Percentiles rank a stretch among this genome's conserved stretches.
These are phyloP conservation scores for Colletotrichum nymphaeae DNA, from an alignment of 2,329 filamentous ascomycete species.

Conservation along the genomic window DNA sequence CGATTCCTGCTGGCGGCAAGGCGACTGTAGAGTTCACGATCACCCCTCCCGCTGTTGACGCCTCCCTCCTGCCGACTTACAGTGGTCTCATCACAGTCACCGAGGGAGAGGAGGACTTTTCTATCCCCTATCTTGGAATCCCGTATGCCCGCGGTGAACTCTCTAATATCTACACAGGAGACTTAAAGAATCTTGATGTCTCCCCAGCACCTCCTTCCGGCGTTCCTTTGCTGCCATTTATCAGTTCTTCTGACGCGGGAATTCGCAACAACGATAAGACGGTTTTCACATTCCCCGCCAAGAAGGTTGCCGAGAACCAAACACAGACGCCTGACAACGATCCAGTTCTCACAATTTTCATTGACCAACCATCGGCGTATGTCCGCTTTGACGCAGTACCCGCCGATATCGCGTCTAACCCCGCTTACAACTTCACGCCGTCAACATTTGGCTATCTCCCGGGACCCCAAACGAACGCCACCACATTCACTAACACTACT, in stretches of 20 bases:
- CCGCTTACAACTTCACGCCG: conserved; percentile 17
- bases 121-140: conserved; percentile 17
- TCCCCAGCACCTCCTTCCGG: conserved; percentile 3
- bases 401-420: conserved; percentile 15
- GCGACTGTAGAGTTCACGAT: conserved; percentile 9
- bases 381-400: conserved; percentile 20
- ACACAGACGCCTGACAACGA: conserved; percentile 6
- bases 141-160: conserved; percentile 3
- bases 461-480: not conserved
- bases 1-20: conserved; percentile 11
- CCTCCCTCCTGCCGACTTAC: conserved; percentile 16
- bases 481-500: not conserved
- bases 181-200: not conserved
- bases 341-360: conserved; percentile 2
- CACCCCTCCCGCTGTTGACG: not conserved
- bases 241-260: conserved; percentile 12
- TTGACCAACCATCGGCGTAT: conserved; percentile 21
- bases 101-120: not conserved
- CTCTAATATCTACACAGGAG: conserved; percentile 12
- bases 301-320: not conserved
- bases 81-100: conserved; percentile 24
- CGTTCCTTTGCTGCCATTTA: conserved; percentile 3
- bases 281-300: conserved; percentile 25
- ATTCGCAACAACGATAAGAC: conserved; percentile 15
- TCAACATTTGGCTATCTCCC: conserved; percentile 8